phyloP scores from a whole-genome alignment of 1,284 basidiomycete genomes.

The Grifola frondosa region DNA sequence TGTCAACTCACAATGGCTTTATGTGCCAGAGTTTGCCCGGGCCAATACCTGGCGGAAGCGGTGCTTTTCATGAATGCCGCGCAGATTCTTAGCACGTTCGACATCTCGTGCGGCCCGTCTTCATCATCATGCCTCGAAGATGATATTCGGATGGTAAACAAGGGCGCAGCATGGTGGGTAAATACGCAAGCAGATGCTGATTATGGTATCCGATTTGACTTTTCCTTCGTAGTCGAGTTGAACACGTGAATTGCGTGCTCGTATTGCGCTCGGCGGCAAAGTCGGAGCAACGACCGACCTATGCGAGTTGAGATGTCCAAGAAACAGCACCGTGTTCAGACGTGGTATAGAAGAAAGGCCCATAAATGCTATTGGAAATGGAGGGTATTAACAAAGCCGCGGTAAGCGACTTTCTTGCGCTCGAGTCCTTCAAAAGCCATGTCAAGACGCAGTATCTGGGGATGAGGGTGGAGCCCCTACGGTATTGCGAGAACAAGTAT shows the following conservation, averaged over 20 bases:
- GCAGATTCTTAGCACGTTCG: conserved; percentile 16
- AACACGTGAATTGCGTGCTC: conserved; percentile 14
- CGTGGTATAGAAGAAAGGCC: conserved; percentile 1
- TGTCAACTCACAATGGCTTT: too few species aligned
- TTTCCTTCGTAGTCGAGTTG: conserved; percentile 15
- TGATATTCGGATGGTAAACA: conserved; percentile 19
- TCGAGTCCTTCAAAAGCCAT: too few species aligned
- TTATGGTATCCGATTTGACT: conserved; percentile 1
- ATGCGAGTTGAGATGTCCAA: background rate
- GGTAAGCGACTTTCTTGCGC: too few species aligned
- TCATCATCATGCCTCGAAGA: conserved; percentile 10
- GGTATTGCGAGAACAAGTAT: too few species aligned
- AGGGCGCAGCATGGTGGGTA: conserved; percentile 16
- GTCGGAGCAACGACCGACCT: conserved; percentile 3
- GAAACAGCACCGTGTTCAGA: background rate
- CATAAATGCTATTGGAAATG: too few species aligned
- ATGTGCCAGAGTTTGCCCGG: conserved; percentile 18
- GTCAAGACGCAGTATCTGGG: too few species aligned
- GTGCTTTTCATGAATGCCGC: conserved; percentile 19
- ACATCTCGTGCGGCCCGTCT: conserved; percentile 12
- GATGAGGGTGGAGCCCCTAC: too few species aligned
- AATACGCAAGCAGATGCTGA: background rate
- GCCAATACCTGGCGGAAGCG: conserved; percentile 21
- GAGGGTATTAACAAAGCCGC: too few species aligned
- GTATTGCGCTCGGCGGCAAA: conserved; percentile 8